These are phyloP conservation scores for Suillus discolor DNA, from an alignment of 768 basidiomycete species.

Conservation along the genomic window DNA sequence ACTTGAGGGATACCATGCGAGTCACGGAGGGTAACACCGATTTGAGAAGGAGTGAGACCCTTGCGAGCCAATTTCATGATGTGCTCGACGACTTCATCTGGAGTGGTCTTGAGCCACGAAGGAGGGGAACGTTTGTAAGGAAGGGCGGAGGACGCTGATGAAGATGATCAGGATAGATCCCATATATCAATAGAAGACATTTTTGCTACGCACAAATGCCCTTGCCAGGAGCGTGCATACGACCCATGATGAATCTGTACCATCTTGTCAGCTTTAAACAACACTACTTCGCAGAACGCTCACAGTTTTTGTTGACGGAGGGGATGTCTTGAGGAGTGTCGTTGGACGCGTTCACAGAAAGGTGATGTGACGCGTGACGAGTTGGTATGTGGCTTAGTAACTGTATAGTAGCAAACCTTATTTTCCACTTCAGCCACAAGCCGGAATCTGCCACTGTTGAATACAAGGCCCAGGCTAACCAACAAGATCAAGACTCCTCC, in stretches of 20 bases:
- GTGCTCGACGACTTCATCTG: conserved; percentile 94
- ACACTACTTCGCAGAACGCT: conserved; percentile 25
- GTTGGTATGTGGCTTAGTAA: conserved; percentile 42
- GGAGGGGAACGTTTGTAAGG: conserved; percentile 96
- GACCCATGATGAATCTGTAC: conserved; percentile 73
- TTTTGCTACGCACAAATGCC: conserved; percentile 84
- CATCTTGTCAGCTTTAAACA: conserved; percentile 18
- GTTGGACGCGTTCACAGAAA: conserved; percentile 28
- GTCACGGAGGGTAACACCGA: conserved; percentile 97
- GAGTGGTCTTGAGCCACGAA: conserved; percentile 94
- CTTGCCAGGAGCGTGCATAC: conserved; percentile 99
- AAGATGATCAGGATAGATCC: neutral
- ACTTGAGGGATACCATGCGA: conserved; percentile 98
- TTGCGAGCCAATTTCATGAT: conserved; percentile 97
- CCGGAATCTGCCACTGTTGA: conserved; percentile 35
- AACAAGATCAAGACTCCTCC: conserved; percentile 35
- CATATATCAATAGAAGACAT: conserved; percentile 11
- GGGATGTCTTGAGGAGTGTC: conserved; percentile 47
- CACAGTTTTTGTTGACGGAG: conserved; percentile 36
- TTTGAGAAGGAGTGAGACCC: conserved; percentile 97
- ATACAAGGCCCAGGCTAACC: conserved; percentile 27
- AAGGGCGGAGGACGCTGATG: conserved; percentile 86
- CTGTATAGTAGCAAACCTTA: conserved; percentile 70
- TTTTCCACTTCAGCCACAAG: conserved; percentile 37
- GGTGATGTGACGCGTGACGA: conserved; percentile 31